Evolutionary conservation across 2,329 filamentous ascomycete genomes (phyloP).

Genomic region (Ophiocordyceps camponoti-floridani): DNA sequence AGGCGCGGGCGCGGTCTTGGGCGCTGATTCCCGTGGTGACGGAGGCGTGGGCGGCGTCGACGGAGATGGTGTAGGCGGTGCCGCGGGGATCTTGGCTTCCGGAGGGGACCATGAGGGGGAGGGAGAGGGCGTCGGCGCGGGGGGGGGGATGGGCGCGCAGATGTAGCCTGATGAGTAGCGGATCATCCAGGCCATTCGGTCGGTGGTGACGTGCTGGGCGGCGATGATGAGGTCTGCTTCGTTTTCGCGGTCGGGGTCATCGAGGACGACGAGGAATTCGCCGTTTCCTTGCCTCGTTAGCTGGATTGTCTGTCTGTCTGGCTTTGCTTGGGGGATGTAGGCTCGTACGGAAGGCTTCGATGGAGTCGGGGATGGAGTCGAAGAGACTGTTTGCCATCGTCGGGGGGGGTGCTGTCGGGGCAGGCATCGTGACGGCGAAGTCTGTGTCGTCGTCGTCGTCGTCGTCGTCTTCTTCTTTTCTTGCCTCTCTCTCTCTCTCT

Average conservation of each 20-base stretch:
- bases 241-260: constrained; percentile 84
- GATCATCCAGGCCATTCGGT: constrained; percentile 93
- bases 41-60: constrained; percentile 57
- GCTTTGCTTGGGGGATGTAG: neutral
- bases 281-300: constrained; percentile 40
- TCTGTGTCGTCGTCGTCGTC: no score
- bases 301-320: neutral
- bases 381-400: constrained; percentile 33
- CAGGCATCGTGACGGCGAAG: constrained; percentile 22
- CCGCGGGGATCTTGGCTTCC: constrained; percentile 60
- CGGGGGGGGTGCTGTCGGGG: constrained; percentile 21
- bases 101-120: constrained; percentile 72
- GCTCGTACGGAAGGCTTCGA: constrained; percentile 41
- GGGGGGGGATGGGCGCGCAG: constrained; percentile 66
- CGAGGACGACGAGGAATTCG: constrained; percentile 91
- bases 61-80: constrained; percentile 83
- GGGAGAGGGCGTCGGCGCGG: constrained; percentile 50
- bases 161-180: constrained; percentile 80
- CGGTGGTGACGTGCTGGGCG: constrained; percentile 62
- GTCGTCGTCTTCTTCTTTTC: neutral
- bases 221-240: constrained; percentile 97
- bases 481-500: neutral
- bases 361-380: constrained; percentile 46
- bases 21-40: constrained; percentile 84
- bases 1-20: constrained; percentile 69